Base-by-base conservation (phyloP, 2,329 filamentous ascomycete genomes). In the Colletotrichum shisoi region DNA sequence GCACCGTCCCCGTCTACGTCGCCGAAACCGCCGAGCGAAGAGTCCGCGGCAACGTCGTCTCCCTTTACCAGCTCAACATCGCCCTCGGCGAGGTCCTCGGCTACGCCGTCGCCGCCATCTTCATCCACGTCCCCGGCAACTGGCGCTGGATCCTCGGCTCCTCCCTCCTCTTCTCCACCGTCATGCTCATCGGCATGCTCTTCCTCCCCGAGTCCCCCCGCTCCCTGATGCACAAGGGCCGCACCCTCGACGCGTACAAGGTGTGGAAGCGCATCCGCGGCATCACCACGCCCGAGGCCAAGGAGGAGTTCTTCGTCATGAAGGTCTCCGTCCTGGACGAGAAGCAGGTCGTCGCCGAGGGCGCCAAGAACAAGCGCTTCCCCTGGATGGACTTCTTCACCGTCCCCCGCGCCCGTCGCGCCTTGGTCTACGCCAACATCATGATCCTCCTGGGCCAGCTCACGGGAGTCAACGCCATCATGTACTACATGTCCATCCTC, bases 361-460 rank as follows among this genome's bases (percentile, higher is more conserved):
- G 83, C 8, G 78, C 81, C 8, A 79, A 80, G 59, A 85, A 85
- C 71, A 82, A 82, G 64, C 83, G 82, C 34, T 90, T 85, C 77
- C 85, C 88, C 0, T 92, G 89, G 88, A 81, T 91, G 80, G 89
- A 92, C 74, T 90, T 92, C 78, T 85, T 92, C 78, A 91, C 89
- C 19, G 85, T 88, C 46, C 87, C 88, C 7, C 85, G 90, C 40
- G 86, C 86, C n/a, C 85, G 88, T 24, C 82, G 89, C 11, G 87
- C 89, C 1, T 80, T 91, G 49, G 76, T 91, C 67, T 90, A 90
- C 72, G 88, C 88, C 72, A 90, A 89, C 72, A 84, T 88, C 45
- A 91, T 91, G 87, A 87, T 91, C 63, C 82, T 90, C 67, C 80
- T 91, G 0, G 90, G 90, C 0, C 90, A 92, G 71, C 82, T 91